Evolutionary conservation across 192 early-diverging fungal species (phyloP).

Genomic region (Umbelopsis vinacea): DNA sequence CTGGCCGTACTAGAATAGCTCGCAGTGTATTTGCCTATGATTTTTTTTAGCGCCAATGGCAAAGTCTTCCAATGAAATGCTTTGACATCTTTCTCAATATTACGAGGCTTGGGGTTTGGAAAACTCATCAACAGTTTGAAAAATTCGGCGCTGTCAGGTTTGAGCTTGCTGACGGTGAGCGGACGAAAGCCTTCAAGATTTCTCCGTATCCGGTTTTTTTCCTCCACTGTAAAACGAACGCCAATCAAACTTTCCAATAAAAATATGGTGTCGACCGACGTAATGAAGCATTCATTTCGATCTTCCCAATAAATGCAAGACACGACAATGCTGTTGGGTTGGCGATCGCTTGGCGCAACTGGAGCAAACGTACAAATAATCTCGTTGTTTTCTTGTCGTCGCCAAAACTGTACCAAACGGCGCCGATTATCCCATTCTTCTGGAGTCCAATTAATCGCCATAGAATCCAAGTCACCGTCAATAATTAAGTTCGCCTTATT

Average conservation of each 20-base stretch:
- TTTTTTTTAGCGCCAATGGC: constrained; percentile 71
- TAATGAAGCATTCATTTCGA: constrained; percentile 71
- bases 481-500: constrained; percentile 75
- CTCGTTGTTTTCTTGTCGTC: constrained; percentile 63
- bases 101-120: constrained; percentile 78
- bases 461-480: constrained; percentile 64
- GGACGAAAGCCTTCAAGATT: constrained; percentile 83
- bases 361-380: constrained; percentile 70
- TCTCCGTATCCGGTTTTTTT: constrained; percentile 86
- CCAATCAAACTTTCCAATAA: constrained; percentile 73
- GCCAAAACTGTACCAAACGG: constrained; percentile 74
- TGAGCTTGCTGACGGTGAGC: constrained; percentile 73
- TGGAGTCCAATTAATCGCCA: constrained; percentile 66
- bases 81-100: constrained; percentile 88
- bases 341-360: constrained; percentile 55
- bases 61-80: constrained; percentile 78
- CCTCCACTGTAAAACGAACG: constrained; percentile 74
- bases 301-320: constrained; percentile 83
- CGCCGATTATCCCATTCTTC: constrained; percentile 65
- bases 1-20: constrained; percentile 53
- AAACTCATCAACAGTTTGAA: constrained; percentile 83
- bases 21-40: constrained; percentile 73
- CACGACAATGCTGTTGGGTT: constrained; percentile 68
- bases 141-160: constrained; percentile 68
- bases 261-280: constrained; percentile 77